Evolutionary conservation across 1,284 basidiomycete genomes (phyloP).

Genomic region (Apiotrichum mycotoxinovorans): DNA sequence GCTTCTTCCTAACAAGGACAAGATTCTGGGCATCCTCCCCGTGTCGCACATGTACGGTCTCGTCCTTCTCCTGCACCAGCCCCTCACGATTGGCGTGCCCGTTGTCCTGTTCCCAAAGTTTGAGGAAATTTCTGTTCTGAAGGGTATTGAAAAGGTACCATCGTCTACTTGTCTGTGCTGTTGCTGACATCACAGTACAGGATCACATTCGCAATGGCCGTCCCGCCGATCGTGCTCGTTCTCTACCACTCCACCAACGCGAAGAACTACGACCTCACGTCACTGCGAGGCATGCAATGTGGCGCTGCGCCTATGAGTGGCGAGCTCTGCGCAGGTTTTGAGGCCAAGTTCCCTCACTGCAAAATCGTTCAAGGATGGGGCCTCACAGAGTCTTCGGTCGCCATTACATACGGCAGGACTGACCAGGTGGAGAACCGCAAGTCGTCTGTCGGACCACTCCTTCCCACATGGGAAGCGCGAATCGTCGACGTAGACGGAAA

Average conservation of each 20-base stretch:
- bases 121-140: constrained; percentile 56
- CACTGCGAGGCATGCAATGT: constrained; percentile 61
- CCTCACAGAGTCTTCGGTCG: constrained; percentile 52
- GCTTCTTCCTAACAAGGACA: constrained; percentile 3
- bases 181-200: constrained; percentile 54
- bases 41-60: constrained; percentile 22
- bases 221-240: constrained; percentile 77
- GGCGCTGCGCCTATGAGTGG: constrained; percentile 76
- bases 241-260: constrained; percentile 55
- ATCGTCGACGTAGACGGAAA: constrained; percentile 55
- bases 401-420: constrained; percentile 6
- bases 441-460: constrained; percentile 65
- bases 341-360: constrained; percentile 21
- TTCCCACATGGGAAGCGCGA: constrained; percentile 73
- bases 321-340: constrained; percentile 33
- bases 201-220: constrained; percentile 63
- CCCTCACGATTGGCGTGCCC: constrained; percentile 59
- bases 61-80: constrained; percentile 57
- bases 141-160: constrained; percentile 58
- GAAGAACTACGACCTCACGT: constrained; percentile 65
- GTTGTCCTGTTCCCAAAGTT: constrained; percentile 69
- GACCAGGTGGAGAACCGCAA: constrained; percentile 43
- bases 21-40: constrained; percentile 16
- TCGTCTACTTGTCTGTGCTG: background rate
- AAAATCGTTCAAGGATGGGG: constrained; percentile 43